phyloP scores from a whole-genome alignment of 2,329 filamentous ascomycete genomes.

The Lachnellula suecica region DNA sequence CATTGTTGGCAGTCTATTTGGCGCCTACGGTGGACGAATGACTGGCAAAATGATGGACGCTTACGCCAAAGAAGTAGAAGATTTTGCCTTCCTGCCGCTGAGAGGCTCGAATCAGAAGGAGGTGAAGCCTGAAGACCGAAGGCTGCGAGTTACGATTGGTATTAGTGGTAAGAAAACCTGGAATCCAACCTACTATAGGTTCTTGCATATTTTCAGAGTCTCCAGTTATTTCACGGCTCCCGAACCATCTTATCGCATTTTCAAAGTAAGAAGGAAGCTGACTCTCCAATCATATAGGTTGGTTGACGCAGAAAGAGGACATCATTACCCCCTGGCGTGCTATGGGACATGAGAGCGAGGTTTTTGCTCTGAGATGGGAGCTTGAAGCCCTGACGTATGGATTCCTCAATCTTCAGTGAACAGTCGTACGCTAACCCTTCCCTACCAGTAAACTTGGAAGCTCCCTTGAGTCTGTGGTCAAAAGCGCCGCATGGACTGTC shows the following conservation, averaged over 20 bases:
- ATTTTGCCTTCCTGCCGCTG: conserved; percentile 83
- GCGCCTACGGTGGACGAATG: conserved; percentile 85
- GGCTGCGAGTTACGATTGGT: conserved; percentile 79
- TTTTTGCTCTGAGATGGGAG: conserved; percentile 85
- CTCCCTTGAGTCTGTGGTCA: conserved; percentile 74
- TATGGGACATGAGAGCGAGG: conserved; percentile 70
- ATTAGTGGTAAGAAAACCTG: no score
- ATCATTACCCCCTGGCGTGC: conserved; percentile 77
- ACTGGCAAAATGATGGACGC: conserved; percentile 83
- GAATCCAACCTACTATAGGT: no score
- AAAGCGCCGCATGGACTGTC: conserved; percentile 75
- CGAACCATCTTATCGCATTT: no score
- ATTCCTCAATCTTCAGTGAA: neutral
- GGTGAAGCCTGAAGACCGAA: conserved; percentile 56
- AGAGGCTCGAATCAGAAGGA: conserved; percentile 47
- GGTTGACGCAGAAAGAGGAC: conserved; percentile 71
- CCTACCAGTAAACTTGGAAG: conserved; percentile 63
- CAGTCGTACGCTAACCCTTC: neutral
- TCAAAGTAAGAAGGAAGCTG: no score
- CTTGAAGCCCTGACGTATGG: conserved; percentile 61
- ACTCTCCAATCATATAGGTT: no score
- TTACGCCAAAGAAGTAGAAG: conserved; percentile 83
- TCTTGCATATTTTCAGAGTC: no score
- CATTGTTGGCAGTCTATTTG: conserved; percentile 82
- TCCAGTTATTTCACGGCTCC: no score